phyloP scores from a whole-genome alignment of 148 eudicot species.

The Oxyria digyna region DNA sequence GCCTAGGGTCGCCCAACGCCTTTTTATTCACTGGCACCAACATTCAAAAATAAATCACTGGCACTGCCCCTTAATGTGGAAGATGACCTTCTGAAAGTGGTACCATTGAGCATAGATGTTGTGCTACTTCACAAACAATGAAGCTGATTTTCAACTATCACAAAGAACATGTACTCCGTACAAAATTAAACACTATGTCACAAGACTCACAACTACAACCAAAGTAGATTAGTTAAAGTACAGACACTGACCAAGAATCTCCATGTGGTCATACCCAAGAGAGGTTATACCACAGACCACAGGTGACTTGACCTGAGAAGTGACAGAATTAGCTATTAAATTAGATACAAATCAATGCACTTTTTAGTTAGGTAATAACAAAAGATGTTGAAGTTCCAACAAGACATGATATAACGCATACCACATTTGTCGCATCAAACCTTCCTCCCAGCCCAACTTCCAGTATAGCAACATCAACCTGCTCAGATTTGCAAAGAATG shows the following conservation, averaged over 20 bases:
- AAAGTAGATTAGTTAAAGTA: constrained; percentile 9
- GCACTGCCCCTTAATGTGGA: background rate
- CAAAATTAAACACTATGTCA: background rate
- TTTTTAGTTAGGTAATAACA: background rate
- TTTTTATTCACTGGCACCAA: too few species aligned
- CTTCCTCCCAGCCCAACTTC: constrained; percentile 98
- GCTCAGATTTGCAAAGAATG: constrained; percentile 11
- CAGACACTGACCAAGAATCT: constrained; percentile 84
- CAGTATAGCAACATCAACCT: constrained; percentile 95
- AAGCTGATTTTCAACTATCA: background rate
- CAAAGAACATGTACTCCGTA: background rate
- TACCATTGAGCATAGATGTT: background rate
- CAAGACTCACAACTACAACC: background rate
- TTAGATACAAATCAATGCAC: background rate
- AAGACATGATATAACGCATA: constrained; percentile 15
- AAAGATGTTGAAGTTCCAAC: background rate
- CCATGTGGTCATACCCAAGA: constrained; percentile 98
- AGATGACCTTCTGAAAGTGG: background rate
- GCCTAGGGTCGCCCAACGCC: too few species aligned
- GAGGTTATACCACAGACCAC: constrained; percentile 93
- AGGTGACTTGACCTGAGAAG: constrained; percentile 72
- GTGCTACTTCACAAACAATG: background rate
- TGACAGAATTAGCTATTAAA: constrained; percentile 6
- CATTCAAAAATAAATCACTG: background rate
- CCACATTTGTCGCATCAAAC: constrained; percentile 99